Conservation (phyloP, 441 rosid species). For the Cnidoscolus chayamansa region DNA sequence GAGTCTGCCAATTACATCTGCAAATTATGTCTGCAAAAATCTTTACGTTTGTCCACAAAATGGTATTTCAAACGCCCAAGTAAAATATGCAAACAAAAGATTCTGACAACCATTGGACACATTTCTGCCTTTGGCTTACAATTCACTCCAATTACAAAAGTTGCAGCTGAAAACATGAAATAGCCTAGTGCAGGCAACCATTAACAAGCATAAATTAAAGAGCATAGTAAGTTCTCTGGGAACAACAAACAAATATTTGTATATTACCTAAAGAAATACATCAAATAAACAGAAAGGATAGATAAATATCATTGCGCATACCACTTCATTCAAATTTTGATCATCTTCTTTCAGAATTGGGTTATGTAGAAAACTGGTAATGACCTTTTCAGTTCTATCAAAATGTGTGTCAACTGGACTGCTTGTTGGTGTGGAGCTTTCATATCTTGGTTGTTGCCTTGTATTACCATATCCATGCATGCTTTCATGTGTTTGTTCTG, state of each 20-base stretch:
- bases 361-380: conserved; percentile 58
- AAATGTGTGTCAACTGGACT: conserved; percentile 36
- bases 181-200: background rate
- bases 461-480: conserved; percentile 29
- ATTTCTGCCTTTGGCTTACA: background rate
- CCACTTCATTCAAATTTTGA: conserved; percentile 39
- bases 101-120: background rate
- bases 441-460: conserved; percentile 26
- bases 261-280: background rate
- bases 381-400: conserved; percentile 72
- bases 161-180: too few species aligned
- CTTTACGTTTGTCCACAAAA: background rate
- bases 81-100: background rate
- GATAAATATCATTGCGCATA: conserved; percentile 29
- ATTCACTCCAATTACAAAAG: background rate
- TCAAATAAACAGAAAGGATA: background rate
- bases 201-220: too few species aligned
- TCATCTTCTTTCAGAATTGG: conserved; percentile 53
- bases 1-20: too few species aligned
- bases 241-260: background rate
- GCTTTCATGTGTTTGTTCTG: conserved; percentile 36
- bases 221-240: conserved; percentile 1
- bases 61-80: background rate
- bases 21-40: too few species aligned
- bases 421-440: conserved; percentile 10